Evolutionary conservation across 2,329 filamentous ascomycete species (phyloP).

Genomic region (Aspergillus hortae): DNA sequence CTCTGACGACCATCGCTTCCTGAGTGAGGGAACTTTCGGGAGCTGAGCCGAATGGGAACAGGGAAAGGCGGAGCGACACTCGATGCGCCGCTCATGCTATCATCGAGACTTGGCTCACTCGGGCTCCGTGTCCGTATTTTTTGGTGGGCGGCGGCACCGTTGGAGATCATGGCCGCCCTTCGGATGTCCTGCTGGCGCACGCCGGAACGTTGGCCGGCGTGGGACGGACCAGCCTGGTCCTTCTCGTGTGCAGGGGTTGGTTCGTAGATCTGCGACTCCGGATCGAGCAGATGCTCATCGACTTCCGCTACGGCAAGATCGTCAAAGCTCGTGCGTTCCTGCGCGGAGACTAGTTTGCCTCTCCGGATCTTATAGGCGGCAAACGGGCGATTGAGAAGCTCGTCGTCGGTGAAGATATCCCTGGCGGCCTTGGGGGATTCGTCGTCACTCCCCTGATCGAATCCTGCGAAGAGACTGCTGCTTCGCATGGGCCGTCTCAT

Average conservation of each 20-base stretch:
- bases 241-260: slow-evolving; percentile 5
- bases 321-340: slow-evolving; percentile 28
- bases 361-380: slow-evolving; percentile 41
- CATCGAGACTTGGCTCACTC: slow-evolving; percentile 43
- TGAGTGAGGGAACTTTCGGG: slow-evolving; percentile 66
- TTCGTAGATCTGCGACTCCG: slow-evolving; percentile 26
- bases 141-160: slow-evolving; percentile 68
- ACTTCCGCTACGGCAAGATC: slow-evolving; percentile 33
- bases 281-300: slow-evolving; percentile 33
- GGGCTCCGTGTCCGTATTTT: slow-evolving; percentile 54
- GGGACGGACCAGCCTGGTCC: slow-evolving; percentile 12
- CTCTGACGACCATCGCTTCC: slow-evolving; percentile 75
- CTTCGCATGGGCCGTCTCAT: slow-evolving; percentile 69
- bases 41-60: slow-evolving; percentile 85
- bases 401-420: slow-evolving; percentile 43
- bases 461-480: slow-evolving; percentile 83
- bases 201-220: slow-evolving; percentile 32
- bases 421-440: slow-evolving; percentile 22
- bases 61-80: slow-evolving; percentile 71
- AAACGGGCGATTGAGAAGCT: slow-evolving; percentile 43
- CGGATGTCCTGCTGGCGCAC: slow-evolving; percentile 63
- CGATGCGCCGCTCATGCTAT: slow-evolving; percentile 33
- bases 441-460: slow-evolving; percentile 64
- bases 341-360: slow-evolving; percentile 41
- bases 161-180: slow-evolving; percentile 76